Evolutionary conservation across 2,329 filamentous ascomycete species (phyloP).

Genomic region (Xylaria hypoxylon): DNA sequence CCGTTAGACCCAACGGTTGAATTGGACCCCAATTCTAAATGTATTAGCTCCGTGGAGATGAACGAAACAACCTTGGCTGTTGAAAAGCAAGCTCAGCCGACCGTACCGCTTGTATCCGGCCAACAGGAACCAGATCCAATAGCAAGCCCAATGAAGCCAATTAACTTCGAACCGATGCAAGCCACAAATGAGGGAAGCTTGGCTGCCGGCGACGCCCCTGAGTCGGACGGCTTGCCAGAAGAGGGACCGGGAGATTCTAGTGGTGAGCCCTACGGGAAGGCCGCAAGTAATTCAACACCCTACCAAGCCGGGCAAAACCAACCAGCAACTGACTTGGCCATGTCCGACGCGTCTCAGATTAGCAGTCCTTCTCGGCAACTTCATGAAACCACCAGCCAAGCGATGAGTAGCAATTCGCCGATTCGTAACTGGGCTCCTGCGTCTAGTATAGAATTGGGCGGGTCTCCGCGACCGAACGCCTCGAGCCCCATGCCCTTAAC

Average conservation of each 20-base stretch:
- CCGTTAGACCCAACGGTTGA: constrained; percentile 42
- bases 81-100: neutral
- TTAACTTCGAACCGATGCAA: neutral
- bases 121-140: neutral
- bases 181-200: neutral
- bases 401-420: constrained; percentile 29
- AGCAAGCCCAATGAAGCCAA: neutral
- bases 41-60: constrained; percentile 2
- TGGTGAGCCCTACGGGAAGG: constrained; percentile 5
- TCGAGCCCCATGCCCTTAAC: constrained; percentile 24
- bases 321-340: constrained; percentile 36
- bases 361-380: constrained; percentile 50
- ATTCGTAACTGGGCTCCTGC: constrained; percentile 14
- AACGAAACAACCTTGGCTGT: neutral
- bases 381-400: constrained; percentile 45
- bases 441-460: constrained; percentile 21
- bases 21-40: constrained; percentile 16
- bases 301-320: constrained; percentile 41
- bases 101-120: neutral
- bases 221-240: constrained; percentile 1
- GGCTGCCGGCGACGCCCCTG: neutral
- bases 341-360: constrained; percentile 46
- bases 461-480: constrained; percentile 40
- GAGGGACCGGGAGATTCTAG: constrained; percentile 7
- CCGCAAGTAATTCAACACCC: constrained; percentile 36